These are phyloP conservation scores for Colletotrichum sp. DNA, from an alignment of 2,329 filamentous ascomycete genomes.

Conservation along the genomic window DNA sequence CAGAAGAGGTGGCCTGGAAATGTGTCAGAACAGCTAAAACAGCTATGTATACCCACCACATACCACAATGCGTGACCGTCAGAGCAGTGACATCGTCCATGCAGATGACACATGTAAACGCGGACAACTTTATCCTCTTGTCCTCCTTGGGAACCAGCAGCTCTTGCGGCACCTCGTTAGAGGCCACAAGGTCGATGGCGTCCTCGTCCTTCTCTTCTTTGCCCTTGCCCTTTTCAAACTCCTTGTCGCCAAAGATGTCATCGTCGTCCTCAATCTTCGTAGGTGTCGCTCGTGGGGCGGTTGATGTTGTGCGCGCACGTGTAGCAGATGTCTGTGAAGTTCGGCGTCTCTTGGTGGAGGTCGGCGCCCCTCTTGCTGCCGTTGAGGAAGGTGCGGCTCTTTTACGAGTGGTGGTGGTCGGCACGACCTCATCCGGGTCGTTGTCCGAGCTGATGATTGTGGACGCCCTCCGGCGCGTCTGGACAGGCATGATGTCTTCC, in stretches of 20 bases:
- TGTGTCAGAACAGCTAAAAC: background rate
- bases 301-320: conserved; percentile 27
- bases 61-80: conserved; percentile 72
- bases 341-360: conserved; percentile 14
- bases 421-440: conserved; percentile 13
- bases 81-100: conserved; percentile 66
- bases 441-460: conserved; percentile 12
- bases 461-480: conserved; percentile 20
- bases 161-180: conserved; percentile 48
- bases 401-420: conserved; percentile 7
- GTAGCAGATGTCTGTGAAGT: conserved; percentile 17
- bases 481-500: conserved; percentile 21
- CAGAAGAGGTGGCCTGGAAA: conserved; percentile 68
- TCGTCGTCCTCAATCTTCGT: conserved; percentile 25
- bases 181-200: conserved; percentile 46
- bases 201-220: conserved; percentile 31
- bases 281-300: conserved; percentile 16
- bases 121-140: conserved; percentile 56
- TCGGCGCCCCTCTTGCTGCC: background rate
- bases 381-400: conserved; percentile 12
- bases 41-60: conserved; percentile 27
- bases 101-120: conserved; percentile 71
- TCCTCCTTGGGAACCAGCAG: conserved; percentile 51
- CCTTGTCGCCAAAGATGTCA: conserved; percentile 30
- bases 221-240: conserved; percentile 19